Base-by-base conservation (phyloP, 495 filamentous ascomycete genomes). In the Trichoderma gamsii region DNA sequence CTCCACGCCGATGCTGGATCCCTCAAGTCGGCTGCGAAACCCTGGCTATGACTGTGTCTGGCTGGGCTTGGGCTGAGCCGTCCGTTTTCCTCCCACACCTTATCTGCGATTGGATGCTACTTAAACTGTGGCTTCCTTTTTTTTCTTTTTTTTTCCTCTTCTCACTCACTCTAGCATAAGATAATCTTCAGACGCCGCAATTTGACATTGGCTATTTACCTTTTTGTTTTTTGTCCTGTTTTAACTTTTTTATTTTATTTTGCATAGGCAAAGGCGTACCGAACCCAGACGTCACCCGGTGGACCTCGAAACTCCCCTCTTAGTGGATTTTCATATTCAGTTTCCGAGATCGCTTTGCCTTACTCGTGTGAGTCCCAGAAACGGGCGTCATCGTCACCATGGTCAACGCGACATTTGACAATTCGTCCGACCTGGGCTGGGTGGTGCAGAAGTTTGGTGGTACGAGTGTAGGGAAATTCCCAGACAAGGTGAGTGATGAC, bases 371-470 rank as follows among this genome's bases (percentile, higher is more conserved):
- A 27, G 56, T 25, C 27, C 23, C 56, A 61, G 56, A 13, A 32
- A 49, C 38, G 64, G 38, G n/a, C 21, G 63, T 18, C 23, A 61
- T 49, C 29, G 29, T 29, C 66, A 41, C 52, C 43, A 61, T 67
- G 52, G 44, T 18, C 43, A 38, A 18, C 43, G n/a, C 66, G n/a
- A 21, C 66, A 38, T 35, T 18, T 41, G 56, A 63, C n/a, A 84
- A 84, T 69, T 59, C 72, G 64, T 73, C 70, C 70, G 69, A 69
- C 25, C 74, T 74, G 16, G 80, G 81, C 68, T 93, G 90, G 90
- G 78, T 93, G n/a, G 89, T 95, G 27, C 91, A 94, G 72, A 95
- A 93, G 74, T 93, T 92, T 73, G 90, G 90, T 63, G 90, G 91
- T 64, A 94, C 89, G 27, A 92, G 89, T 66, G 78, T 79, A n/a